phyloP scores from a whole-genome alignment of 2,329 filamentous ascomycete genomes.

The Cryoendolithus antarcticus region DNA sequence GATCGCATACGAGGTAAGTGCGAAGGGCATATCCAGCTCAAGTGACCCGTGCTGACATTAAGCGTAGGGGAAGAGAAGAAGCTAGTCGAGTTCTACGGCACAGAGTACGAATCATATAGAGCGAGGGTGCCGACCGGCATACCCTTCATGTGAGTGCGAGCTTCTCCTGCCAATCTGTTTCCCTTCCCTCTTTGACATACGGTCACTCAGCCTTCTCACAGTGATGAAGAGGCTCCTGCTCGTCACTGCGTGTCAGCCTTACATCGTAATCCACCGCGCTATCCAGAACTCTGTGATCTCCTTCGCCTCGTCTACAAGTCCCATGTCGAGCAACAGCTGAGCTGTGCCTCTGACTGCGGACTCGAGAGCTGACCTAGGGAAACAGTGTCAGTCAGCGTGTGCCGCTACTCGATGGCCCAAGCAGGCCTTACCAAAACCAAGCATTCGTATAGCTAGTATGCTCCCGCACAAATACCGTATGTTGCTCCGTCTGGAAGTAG shows the following conservation, averaged over 20 bases:
- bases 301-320: slow-evolving; percentile 59
- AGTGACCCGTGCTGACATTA: slow-evolving; percentile 4
- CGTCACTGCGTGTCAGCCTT: neutral
- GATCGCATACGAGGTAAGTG: slow-evolving; percentile 52
- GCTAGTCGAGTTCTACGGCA: slow-evolving; percentile 69
- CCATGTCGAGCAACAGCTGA: slow-evolving; percentile 51
- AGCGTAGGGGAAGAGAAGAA: slow-evolving; percentile 60
- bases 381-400: too few species aligned
- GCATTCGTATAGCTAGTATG: slow-evolving; percentile 61
- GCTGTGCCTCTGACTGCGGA: slow-evolving; percentile 53
- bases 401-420: too few species aligned
- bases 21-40: neutral
- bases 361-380: slow-evolving; percentile 40
- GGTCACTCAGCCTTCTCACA: too few species aligned
- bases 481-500: slow-evolving; percentile 58
- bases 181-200: too few species aligned
- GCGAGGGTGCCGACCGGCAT: slow-evolving; percentile 63
- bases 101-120: slow-evolving; percentile 66
- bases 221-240: too few species aligned
- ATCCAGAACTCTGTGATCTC: slow-evolving; percentile 52
- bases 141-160: slow-evolving; percentile 49
- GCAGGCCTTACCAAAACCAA: slow-evolving; percentile 40
- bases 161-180: too few species aligned
- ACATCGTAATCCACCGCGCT: slow-evolving; percentile 51
- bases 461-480: slow-evolving; percentile 52